phyloP scores from a whole-genome alignment of 163 green algal species.

The Scenedesmus sp. region DNA sequence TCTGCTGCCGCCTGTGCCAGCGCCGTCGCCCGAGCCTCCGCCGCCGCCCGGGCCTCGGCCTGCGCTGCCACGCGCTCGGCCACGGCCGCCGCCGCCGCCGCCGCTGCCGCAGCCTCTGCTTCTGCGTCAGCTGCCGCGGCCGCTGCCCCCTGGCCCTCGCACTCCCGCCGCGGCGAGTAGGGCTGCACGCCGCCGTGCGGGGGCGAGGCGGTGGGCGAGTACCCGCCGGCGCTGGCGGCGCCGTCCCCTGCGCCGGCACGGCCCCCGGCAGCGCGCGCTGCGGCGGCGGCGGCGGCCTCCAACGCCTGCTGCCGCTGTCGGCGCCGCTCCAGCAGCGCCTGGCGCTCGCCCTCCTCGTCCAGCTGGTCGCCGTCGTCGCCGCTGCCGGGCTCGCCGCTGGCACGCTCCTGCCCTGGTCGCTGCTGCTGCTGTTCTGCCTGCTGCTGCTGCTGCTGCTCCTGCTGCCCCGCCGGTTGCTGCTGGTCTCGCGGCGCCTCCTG shows the following conservation, averaged over 20 bases:
- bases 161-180: background rate
- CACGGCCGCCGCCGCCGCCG: background rate
- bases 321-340: background rate
- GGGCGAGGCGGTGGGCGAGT: conserved; percentile 1
- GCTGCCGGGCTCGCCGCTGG: background rate
- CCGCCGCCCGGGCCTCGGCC: background rate
- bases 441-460: conserved; percentile 14
- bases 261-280: background rate
- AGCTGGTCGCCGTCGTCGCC: background rate
- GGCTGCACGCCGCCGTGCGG: background rate
- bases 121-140: background rate
- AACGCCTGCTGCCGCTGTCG: background rate
- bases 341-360: conserved; percentile 2
- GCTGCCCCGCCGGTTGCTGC: background rate
- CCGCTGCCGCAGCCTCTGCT: background rate
- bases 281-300: background rate
- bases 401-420: background rate
- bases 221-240: background rate
- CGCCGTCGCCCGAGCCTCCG: too few relatives aligned
- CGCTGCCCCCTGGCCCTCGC: background rate
- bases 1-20: background rate
- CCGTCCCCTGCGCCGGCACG: background rate
- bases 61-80: background rate
- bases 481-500: background rate
- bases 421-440: conserved; percentile 6